Conservation (phyloP, 208 protist species). For the Acanthamoeba sp. region DNA sequence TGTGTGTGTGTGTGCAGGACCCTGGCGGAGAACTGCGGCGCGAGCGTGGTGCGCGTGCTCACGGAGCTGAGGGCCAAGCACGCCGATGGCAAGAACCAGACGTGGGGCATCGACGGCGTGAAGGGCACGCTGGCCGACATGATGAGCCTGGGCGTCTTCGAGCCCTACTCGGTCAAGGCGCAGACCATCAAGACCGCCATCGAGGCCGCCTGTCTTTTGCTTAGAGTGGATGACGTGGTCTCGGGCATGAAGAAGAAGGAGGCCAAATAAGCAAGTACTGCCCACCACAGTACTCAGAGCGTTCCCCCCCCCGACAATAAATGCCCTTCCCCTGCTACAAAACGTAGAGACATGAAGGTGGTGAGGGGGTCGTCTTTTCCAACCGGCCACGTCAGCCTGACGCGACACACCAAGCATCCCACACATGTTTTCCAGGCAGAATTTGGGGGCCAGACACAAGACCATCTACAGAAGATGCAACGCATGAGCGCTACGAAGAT, state of each 20-base stretch:
- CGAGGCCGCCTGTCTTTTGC: slow-evolving; percentile 97
- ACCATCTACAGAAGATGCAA: too few species aligned
- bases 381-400: too few species aligned
- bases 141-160: slow-evolving; percentile 97
- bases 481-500: too few species aligned
- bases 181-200: slow-evolving; percentile 99
- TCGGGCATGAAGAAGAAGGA: slow-evolving; percentile 92
- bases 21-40: slow-evolving; percentile 99
- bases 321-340: too few species aligned
- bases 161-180: slow-evolving; percentile 98
- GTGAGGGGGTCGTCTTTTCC: too few species aligned
- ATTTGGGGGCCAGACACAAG: too few species aligned
- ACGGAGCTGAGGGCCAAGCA: slow-evolving; percentile 98
- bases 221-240: slow-evolving; percentile 99
- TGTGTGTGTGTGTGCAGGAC: slow-evolving; percentile 94
- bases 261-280: neutral
- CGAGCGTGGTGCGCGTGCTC: slow-evolving; percentile 97
- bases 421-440: too few species aligned
- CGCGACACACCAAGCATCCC: too few species aligned
- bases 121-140: slow-evolving; percentile 97
- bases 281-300: too few species aligned
- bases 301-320: too few species aligned
- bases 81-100: slow-evolving; percentile 90
- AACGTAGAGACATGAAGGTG: too few species aligned
- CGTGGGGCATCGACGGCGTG: slow-evolving; percentile 98